These are phyloP conservation scores for Vanrija sp. DNA, from an alignment of 1,284 basidiomycete species.

Conservation along the genomic window DNA sequence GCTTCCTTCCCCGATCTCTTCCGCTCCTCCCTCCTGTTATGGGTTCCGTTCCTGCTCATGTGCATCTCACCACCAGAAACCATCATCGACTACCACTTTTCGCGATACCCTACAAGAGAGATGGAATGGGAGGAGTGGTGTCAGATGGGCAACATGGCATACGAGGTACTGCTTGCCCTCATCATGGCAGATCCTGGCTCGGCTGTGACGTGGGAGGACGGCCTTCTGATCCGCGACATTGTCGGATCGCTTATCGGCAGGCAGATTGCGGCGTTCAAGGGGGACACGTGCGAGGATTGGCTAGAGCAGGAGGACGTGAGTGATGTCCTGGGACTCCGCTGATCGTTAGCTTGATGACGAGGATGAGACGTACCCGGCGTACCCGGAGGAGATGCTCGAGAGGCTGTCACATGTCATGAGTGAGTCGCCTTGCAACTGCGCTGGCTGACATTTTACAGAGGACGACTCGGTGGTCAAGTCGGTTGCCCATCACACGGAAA, in stretches of 20 bases:
- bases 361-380: conserved; percentile 67
- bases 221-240: conserved; percentile 27
- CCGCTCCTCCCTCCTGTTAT: conserved; percentile 59
- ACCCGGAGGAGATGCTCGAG: conserved; percentile 74
- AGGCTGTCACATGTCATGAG: conserved; percentile 69
- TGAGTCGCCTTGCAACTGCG: conserved; percentile 5
- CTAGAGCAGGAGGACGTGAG: conserved; percentile 64
- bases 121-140: conserved; percentile 66
- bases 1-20: conserved; percentile 62
- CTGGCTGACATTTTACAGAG: conserved; percentile 16
- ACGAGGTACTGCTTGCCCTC: conserved; percentile 40
- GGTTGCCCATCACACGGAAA: conserved; percentile 71
- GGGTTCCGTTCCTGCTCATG: conserved; percentile 59
- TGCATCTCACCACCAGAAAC: conserved; percentile 30
- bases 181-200: conserved; percentile 26
- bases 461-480: conserved; percentile 66
- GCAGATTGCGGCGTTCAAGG: conserved; percentile 37
- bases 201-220: conserved; percentile 26
- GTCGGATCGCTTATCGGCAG: conserved; percentile 32
- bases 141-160: conserved; percentile 57
- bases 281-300: conserved; percentile 61
- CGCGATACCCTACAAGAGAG: conserved; percentile 23
- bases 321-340: conserved; percentile 7
- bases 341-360: conserved; percentile 58
- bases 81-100: conserved; percentile 23